phyloP scores from a whole-genome alignment of 495 filamentous ascomycete genomes.

The Cairneyella variabilis region DNA sequence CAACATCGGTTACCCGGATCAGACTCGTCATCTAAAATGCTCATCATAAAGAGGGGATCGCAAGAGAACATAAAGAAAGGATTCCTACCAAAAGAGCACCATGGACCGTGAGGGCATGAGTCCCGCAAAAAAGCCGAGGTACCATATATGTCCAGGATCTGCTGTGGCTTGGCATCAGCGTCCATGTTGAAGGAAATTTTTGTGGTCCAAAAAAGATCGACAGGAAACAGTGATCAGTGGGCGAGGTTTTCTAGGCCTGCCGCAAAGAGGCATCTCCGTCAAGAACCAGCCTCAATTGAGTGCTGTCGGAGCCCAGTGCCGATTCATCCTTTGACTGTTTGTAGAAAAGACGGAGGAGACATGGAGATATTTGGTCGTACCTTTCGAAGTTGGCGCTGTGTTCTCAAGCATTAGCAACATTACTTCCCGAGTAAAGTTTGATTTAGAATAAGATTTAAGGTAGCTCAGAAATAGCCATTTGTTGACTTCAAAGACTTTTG shows the following conservation, averaged over 20 bases:
- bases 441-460: conserved; percentile 15
- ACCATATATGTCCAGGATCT: not conserved
- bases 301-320: conserved; percentile 99
- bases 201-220: too few relatives aligned
- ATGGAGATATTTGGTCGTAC: conserved; percentile 22
- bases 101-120: not conserved
- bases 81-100: conserved; percentile 15
- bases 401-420: too few relatives aligned
- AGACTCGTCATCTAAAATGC: conserved; percentile 82
- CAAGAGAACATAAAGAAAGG: conserved; percentile 5
- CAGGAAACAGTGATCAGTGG: conserved; percentile 71
- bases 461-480: conserved; percentile 89
- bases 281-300: conserved; percentile 20
- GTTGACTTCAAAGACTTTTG: conserved; percentile 71
- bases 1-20: conserved; percentile 78
- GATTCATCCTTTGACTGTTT: conserved; percentile 73
- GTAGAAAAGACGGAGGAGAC: conserved; percentile 3
- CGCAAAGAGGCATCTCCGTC: conserved; percentile 85
- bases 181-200: too few relatives aligned
- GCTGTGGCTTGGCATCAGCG: not conserved
- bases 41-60: conserved; percentile 60
- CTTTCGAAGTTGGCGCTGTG: conserved; percentile 7
- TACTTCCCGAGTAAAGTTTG: too few relatives aligned
- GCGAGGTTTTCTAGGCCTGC: conserved; percentile 99
- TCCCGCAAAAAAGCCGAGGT: not conserved